A percentile compares a stretch with the other conserved stretches of the same genome.
These are phyloP conservation scores for Stylonectria norvegica DNA, from an alignment of 2,329 filamentous ascomycete species.

Conservation along the genomic window DNA sequence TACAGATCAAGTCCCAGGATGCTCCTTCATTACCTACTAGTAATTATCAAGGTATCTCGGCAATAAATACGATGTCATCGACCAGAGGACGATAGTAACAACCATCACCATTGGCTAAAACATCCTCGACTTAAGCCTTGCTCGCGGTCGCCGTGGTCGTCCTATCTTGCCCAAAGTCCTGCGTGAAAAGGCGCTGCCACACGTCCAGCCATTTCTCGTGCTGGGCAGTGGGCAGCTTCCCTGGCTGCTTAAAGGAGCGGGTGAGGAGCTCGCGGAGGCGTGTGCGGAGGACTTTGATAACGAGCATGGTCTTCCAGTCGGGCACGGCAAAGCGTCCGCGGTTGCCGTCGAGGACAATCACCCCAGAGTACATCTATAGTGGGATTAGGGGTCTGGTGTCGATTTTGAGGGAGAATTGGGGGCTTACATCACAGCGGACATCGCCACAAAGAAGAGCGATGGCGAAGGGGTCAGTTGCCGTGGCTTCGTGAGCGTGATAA, in stretches of 20 bases:
- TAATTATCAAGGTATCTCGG: too few species aligned
- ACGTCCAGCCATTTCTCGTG: constrained; percentile 72
- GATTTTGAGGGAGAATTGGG: background rate
- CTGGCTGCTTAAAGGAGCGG: constrained; percentile 65
- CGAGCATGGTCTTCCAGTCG: constrained; percentile 88
- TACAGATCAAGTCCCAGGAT: too few species aligned
- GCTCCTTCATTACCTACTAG: too few species aligned
- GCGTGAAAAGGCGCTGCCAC: constrained; percentile 67
- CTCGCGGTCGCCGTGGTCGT: constrained; percentile 20
- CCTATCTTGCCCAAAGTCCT: constrained; percentile 42
- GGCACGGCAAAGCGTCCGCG: constrained; percentile 76
- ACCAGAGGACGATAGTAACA: too few species aligned
- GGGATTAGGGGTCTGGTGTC: too few species aligned
- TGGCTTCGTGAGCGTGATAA: constrained; percentile 89
- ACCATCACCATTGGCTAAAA: too few species aligned
- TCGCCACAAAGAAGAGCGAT: constrained; percentile 85
- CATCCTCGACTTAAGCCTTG: constrained; percentile 27
- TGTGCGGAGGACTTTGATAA: constrained; percentile 75
- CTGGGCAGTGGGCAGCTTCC: constrained; percentile 59
- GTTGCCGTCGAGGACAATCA: constrained; percentile 84
- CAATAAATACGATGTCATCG: too few species aligned
- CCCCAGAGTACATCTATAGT: constrained; percentile 74
- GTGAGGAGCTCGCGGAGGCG: constrained; percentile 73
- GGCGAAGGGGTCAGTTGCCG: constrained; percentile 74
- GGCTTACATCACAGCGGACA: constrained; percentile 72